These are phyloP conservation scores for Cinnamomum micranthum DNA, from an alignment of 164 flowering plant genomes.

Conservation along the genomic window DNA sequence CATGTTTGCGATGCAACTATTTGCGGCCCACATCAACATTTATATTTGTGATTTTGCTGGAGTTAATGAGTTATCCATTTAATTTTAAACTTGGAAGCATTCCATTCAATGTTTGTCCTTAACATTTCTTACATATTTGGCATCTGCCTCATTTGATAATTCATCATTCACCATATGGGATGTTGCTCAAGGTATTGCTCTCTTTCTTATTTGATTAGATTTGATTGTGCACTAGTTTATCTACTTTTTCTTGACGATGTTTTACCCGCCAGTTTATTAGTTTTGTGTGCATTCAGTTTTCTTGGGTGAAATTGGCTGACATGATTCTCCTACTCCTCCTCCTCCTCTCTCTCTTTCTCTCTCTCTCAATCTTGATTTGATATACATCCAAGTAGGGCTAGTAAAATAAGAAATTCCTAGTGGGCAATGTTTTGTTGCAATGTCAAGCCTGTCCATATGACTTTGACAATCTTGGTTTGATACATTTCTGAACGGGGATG, in stretches of 20 bases:
- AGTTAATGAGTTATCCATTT: neutral
- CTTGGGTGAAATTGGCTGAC: neutral
- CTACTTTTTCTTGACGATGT: neutral
- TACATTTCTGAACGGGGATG: no score
- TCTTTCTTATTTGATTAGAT: neutral
- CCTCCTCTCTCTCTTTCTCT: no score
- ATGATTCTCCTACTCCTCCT: neutral
- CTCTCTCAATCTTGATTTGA: no score
- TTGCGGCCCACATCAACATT: neutral
- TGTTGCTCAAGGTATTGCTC: constrained; percentile 79
- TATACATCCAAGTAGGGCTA: no score
- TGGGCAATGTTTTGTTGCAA: no score
- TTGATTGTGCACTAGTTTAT: neutral
- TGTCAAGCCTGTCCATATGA: no score
- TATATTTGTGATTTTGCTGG: neutral
- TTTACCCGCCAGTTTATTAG: neutral
- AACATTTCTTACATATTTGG: constrained; percentile 70
- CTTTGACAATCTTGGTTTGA: no score
- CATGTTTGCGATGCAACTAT: neutral
- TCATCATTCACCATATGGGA: constrained; percentile 97
- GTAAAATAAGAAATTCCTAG: no score
- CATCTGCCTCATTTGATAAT: constrained; percentile 86
- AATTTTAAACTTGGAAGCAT: neutral
- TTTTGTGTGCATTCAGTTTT: neutral
- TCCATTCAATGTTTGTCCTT: constrained; percentile 35